A percentile compares a stretch with the other conserved stretches of the same genome.
phyloP scores from a whole-genome alignment of 192 early-diverging fungal genomes.

The Lobosporangium transversale region DNA sequence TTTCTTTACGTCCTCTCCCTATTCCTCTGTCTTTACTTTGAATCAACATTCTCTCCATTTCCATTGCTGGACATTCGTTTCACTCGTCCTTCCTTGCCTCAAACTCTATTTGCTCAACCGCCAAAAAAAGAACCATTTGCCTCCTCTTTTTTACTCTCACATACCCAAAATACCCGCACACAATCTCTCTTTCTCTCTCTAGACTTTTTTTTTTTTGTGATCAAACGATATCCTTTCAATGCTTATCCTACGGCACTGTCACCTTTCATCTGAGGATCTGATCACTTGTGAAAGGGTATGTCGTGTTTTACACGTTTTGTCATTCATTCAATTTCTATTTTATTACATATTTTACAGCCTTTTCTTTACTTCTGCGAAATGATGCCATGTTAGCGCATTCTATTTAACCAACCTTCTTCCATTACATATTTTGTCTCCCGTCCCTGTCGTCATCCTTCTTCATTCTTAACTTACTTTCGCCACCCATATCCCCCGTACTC shows the following conservation, averaged over 20 bases:
- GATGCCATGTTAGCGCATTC: neutral
- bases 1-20: neutral
- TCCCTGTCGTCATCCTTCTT: neutral
- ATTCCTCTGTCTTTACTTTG: conserved; percentile 7
- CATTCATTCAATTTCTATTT: no score
- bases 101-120: conserved; percentile 1
- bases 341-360: no score
- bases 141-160: conserved; percentile 11
- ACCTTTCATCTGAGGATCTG: conserved; percentile 65
- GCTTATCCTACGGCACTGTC: conserved; percentile 59
- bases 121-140: neutral
- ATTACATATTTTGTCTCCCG: conserved; percentile 1
- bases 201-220: neutral
- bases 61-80: no score
- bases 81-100: conserved; percentile 1
- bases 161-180: no score
- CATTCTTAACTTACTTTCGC: neutral
- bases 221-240: conserved; percentile 29
- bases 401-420: neutral
- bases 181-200: neutral
- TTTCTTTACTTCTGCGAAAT: no score
- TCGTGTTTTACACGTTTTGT: no score
- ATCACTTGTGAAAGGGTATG: conserved; percentile 65
- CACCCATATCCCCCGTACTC: neutral
- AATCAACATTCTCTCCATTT: no score